Conservation (phyloP, 345 rosid species). For the Lepidium didymum region DNA sequence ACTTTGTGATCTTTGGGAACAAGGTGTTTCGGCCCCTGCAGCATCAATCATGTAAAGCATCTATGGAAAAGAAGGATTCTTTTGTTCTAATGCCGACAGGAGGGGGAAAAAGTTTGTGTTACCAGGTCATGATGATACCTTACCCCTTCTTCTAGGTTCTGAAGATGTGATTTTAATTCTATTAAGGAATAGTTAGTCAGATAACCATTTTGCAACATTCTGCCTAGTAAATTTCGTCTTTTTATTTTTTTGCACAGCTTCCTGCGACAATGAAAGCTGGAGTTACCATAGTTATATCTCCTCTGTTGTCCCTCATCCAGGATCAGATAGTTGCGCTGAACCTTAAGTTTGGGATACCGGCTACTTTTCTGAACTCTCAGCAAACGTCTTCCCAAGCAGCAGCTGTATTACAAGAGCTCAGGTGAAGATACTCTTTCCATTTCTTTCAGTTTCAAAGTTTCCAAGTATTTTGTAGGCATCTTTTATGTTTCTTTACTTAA, state of each 20-base stretch:
- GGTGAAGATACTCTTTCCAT: slow-evolving; percentile 34
- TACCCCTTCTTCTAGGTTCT: neutral
- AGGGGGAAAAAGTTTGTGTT: slow-evolving; percentile 92
- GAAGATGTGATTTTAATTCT: neutral
- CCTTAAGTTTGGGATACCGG: slow-evolving; percentile 75
- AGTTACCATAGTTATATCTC: slow-evolving; percentile 82
- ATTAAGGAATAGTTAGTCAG: neutral
- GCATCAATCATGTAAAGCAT: slow-evolving; percentile 80
- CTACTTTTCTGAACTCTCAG: slow-evolving; percentile 84
- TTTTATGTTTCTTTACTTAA: neutral
- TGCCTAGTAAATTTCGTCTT: neutral
- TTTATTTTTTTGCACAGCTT: slow-evolving; percentile 42
- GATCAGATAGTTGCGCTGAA: slow-evolving; percentile 81
- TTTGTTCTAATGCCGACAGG: slow-evolving; percentile 69
- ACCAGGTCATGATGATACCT: slow-evolving; percentile 49
- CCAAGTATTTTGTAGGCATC: neutral
- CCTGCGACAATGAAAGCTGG: slow-evolving; percentile 83
- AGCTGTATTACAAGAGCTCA: slow-evolving; percentile 71
- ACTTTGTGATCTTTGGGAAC: slow-evolving; percentile 79
- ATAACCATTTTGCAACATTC: neutral
- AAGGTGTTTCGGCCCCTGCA: slow-evolving; percentile 58
- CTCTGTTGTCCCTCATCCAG: slow-evolving; percentile 78
- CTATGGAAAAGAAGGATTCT: slow-evolving; percentile 29
- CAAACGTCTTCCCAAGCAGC: slow-evolving; percentile 77
- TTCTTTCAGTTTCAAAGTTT: neutral